Evolutionary conservation across 192 early-diverging fungal species (phyloP).

Genomic region (Coemansia sp.): DNA sequence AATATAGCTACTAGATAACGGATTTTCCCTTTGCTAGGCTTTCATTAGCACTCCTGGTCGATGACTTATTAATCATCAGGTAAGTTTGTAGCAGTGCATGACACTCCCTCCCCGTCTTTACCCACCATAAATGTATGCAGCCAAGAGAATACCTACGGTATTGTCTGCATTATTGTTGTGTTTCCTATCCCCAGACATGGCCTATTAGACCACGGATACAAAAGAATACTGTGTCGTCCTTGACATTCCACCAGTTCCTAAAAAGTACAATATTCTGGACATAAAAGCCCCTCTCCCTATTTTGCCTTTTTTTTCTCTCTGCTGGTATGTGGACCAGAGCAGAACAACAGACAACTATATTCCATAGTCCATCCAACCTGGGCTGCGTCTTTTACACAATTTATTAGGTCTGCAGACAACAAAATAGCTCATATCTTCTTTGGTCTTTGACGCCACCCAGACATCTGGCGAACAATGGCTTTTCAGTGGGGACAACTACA

Average conservation of each 20-base stretch:
- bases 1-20: not conserved
- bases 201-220: not conserved
- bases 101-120: not conserved
- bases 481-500: not conserved
- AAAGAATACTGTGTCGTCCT: not conserved
- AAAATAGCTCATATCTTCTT: not conserved
- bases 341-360: not conserved
- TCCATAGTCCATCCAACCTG: not conserved
- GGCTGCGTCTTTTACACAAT: not conserved
- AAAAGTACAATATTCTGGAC: not conserved
- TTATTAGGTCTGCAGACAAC: not conserved
- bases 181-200: not conserved
- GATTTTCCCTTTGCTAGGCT: not conserved
- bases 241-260: not conserved
- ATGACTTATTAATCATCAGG: not conserved
- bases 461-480: not conserved
- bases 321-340: not conserved
- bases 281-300: not conserved
- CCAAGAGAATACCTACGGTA: not conserved
- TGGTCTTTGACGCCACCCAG: not conserved
- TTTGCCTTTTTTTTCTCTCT: not conserved
- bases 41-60: not conserved
- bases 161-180: not conserved
- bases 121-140: not conserved
- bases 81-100: not conserved